Evolutionary conservation across 23 red algal genomes (phyloP), one percentile per base, ranked within the genome.

Genomic region (Gracilaria gracilis): DNA sequence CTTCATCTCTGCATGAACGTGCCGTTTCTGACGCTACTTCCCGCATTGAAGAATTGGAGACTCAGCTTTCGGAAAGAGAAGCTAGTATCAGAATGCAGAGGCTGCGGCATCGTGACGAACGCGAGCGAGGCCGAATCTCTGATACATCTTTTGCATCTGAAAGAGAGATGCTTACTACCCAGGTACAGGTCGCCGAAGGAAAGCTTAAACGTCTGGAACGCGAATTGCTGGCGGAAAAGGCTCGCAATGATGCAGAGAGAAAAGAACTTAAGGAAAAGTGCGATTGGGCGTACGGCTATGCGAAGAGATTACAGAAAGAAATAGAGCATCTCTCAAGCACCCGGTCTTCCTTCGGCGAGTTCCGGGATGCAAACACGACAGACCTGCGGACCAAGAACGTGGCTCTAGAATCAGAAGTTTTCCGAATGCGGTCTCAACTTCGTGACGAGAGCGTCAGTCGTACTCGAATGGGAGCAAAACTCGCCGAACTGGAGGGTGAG

Each of bases 11-110:
- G 6, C 72, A 90, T 38, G 58, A 80, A 33, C 34, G 35, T 49
- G 51, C 54, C 55, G 76, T 86, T 35, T n/a, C 27, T 21, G 39
- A 86, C 21, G 82, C 82, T 24, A 71, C 61, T 13, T 46, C 58
- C 19, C 73, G 87, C 4, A 90, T 90, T 69, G 28, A 67, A 19
- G 48, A 67, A 38, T 35, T 90, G 29, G 87, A 90, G 13, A 57
- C 76, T 28, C 23, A 70, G 42, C 25, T 57, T 31, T 14, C 71
- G 5, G 34, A 66, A 33, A 20, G 28, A 11, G 73, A 49, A 0
- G 59, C 64, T 4, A 87, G 28, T n/a, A 31, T 73, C 13, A 90
- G 47, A 39, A 46, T 59, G 71, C 71, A 57, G 32, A 24, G 42
- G 1, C 2, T 90, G 72, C 17, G 64, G 39, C 42, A 80, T 2